These are phyloP conservation scores for Cystobasidium ongulense DNA, from an alignment of 768 basidiomycete species.

Conservation along the genomic window DNA sequence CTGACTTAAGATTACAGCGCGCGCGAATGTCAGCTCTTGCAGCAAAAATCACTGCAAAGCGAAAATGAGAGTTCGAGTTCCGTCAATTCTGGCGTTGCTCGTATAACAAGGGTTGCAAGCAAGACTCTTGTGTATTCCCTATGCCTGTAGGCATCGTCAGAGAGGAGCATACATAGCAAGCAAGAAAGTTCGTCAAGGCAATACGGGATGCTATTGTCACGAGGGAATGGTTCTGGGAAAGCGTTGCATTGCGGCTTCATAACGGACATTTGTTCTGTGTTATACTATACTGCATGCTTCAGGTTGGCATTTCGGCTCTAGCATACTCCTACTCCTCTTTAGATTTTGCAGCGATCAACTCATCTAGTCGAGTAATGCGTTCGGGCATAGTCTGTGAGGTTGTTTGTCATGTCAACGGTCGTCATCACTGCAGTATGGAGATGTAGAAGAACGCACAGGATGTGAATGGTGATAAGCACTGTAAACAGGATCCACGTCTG, in stretches of 20 bases:
- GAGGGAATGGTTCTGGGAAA: too few relatives aligned
- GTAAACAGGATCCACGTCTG: constrained; percentile 21
- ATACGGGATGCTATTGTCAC: too few relatives aligned
- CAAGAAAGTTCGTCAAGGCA: too few relatives aligned
- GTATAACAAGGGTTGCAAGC: too few relatives aligned
- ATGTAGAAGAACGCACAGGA: not conserved
- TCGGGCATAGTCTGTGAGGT: constrained; percentile 26
- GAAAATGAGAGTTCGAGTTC: not conserved
- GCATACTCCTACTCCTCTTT: constrained; percentile 1
- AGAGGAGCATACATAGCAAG: too few relatives aligned
- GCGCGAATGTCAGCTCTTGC: not conserved
- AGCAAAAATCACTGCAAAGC: not conserved
- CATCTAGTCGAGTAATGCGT: constrained; percentile 19
- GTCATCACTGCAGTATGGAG: not conserved
- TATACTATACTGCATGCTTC: too few relatives aligned
- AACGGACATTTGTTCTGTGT: too few relatives aligned
- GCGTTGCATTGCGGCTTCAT: too few relatives aligned
- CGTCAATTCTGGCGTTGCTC: too few relatives aligned
- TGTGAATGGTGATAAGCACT: constrained; percentile 29
- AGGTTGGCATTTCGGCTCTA: too few relatives aligned
- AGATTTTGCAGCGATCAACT: not conserved
- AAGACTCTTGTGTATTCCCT: too few relatives aligned
- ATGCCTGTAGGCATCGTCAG: too few relatives aligned
- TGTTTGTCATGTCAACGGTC: not conserved
- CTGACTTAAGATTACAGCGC: not conserved